phyloP scores from a whole-genome alignment of 2,329 filamentous ascomycete genomes.

The Apiospora phragmitis region DNA sequence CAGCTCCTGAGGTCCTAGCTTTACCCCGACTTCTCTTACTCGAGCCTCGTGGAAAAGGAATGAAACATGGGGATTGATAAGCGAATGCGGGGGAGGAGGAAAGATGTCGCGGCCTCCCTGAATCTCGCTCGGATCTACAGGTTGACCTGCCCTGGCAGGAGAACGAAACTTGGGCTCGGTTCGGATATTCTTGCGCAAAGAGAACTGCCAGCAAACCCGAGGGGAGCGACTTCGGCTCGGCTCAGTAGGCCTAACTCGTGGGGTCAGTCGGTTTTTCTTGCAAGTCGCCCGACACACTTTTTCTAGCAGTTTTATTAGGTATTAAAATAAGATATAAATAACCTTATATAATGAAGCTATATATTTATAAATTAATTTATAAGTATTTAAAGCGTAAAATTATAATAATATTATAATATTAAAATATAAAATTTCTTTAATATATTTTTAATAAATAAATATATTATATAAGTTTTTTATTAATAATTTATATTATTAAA shows the following conservation, averaged over 20 bases:
- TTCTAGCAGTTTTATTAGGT: background rate
- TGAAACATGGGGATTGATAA: background rate
- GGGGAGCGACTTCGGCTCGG: conserved; percentile 2
- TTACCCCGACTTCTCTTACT: background rate
- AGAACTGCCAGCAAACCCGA: background rate
- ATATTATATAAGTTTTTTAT: no score
- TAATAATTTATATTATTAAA: no score
- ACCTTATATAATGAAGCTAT: background rate
- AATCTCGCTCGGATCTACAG: background rate
- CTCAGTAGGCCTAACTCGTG: background rate
- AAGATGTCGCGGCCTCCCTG: background rate
- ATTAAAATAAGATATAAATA: background rate
- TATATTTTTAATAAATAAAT: no score
- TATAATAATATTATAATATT: no score
- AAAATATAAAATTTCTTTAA: no score
- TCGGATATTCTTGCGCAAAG: conserved; percentile 1
- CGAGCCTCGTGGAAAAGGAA: background rate
- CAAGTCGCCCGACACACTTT: background rate
- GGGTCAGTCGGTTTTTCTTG: background rate
- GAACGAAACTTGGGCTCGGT: background rate
- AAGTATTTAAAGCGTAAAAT: no score
- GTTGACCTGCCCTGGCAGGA: background rate
- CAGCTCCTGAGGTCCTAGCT: background rate
- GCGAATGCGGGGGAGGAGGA: background rate
- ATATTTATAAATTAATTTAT: no score